phyloP scores from a whole-genome alignment of 495 filamentous ascomycete genomes.

The Terfezia claveryi region DNA sequence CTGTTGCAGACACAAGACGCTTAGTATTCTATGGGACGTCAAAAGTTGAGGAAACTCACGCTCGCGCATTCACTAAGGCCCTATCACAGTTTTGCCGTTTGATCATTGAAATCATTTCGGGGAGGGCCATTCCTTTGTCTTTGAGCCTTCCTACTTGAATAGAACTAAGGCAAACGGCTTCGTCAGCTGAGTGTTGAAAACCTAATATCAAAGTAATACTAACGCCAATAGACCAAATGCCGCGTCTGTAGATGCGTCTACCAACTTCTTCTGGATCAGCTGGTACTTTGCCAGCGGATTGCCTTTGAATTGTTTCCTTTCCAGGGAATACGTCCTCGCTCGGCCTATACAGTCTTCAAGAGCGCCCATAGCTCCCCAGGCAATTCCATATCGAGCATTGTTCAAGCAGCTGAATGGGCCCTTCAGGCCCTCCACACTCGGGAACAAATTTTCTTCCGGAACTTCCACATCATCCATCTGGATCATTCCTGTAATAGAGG shows the following conservation, averaged over 20 bases:
- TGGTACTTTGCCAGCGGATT: constrained; percentile 95
- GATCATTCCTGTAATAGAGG: constrained; percentile 94
- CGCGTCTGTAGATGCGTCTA: constrained; percentile 76
- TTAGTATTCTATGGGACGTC: constrained; percentile 6
- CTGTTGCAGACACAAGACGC: constrained; percentile 18
- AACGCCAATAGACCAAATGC: constrained; percentile 72
- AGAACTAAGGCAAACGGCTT: neutral
- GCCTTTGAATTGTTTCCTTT: constrained; percentile 87
- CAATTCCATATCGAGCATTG: constrained; percentile 77
- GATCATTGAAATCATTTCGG: constrained; percentile 97
- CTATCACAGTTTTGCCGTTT: constrained; percentile 96
- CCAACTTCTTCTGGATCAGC: constrained; percentile 93
- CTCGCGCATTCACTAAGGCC: constrained; percentile 56
- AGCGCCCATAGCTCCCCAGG: constrained; percentile 80
- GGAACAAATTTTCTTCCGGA: constrained; percentile 81
- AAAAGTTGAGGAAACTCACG: constrained; percentile 25
- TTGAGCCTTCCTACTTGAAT: constrained; percentile 83
- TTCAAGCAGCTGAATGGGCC: constrained; percentile 92
- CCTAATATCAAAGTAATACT: neutral
- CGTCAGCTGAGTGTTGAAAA: too few species aligned
- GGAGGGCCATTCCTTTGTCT: constrained; percentile 64
- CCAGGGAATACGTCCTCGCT: constrained; percentile 65
- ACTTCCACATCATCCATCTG: constrained; percentile 81
- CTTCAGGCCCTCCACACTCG: constrained; percentile 62
- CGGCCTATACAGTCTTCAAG: constrained; percentile 72